Percentiles rank a stretch among this genome's conserved stretches.
Conservation (phyloP, 192 early-diverging fungal genomes). For the Backusella parvicylindrica region DNA sequence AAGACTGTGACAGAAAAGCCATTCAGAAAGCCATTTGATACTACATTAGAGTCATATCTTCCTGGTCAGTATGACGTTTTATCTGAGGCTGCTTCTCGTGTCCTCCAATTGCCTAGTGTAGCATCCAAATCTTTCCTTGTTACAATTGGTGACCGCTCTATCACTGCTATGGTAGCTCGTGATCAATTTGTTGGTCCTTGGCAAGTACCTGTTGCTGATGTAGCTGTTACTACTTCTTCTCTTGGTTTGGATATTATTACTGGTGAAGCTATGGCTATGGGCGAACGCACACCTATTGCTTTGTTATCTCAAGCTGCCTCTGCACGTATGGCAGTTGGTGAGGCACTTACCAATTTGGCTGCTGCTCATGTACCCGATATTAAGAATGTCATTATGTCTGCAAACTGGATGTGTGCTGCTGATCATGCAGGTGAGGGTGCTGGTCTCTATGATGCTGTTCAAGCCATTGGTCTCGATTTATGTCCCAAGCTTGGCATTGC, state of each 20-base stretch:
- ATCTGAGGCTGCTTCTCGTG: conserved; percentile 64
- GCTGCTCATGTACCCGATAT: conserved; percentile 80
- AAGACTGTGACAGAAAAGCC: conserved; percentile 53
- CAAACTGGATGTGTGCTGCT: conserved; percentile 99
- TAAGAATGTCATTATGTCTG: conserved; percentile 77
- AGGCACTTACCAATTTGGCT: conserved; percentile 87
- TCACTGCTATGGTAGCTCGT: conserved; percentile 91
- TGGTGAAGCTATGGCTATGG: conserved; percentile 98
- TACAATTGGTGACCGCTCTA: conserved; percentile 95
- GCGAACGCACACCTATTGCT: conserved; percentile 90
- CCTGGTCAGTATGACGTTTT: conserved; percentile 45
- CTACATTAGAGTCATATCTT: conserved; percentile 56
- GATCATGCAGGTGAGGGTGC: conserved; percentile 89
- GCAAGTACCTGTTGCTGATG: conserved; percentile 98
- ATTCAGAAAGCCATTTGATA: conserved; percentile 54
- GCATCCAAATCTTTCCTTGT: conserved; percentile 95
- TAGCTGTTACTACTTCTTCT: conserved; percentile 84
- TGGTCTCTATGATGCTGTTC: conserved; percentile 87
- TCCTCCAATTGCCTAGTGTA: conserved; percentile 85
- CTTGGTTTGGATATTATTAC: conserved; percentile 64
- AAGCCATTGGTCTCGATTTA: conserved; percentile 89
- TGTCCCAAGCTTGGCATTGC: conserved; percentile 91
- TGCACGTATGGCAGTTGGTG: conserved; percentile 96
- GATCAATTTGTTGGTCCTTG: conserved; percentile 99
- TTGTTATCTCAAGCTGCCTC: conserved; percentile 83